These are phyloP conservation scores for Colletotrichum sp. DNA, from an alignment of 2,329 filamentous ascomycete species.

Conservation along the genomic window DNA sequence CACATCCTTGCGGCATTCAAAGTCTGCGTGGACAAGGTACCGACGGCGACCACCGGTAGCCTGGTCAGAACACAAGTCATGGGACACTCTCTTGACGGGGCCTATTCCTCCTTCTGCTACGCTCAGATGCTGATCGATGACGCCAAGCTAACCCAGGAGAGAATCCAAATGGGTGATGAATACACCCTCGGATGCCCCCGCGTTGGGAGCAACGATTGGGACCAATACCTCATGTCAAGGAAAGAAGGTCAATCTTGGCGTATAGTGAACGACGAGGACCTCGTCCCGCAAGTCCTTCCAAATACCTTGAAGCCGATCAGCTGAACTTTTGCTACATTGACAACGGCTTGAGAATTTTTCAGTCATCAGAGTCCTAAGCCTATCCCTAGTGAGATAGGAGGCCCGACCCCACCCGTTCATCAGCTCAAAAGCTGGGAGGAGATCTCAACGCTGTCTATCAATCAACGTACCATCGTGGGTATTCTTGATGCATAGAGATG, in stretches of 20 bases:
- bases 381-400: not conserved
- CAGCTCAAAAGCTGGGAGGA: not conserved
- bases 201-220: not conserved
- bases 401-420: not conserved
- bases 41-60: not conserved
- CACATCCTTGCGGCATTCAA: not conserved
- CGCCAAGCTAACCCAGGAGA: not conserved
- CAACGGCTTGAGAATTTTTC: not conserved
- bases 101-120: not conserved
- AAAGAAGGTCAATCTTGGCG: not conserved
- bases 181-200: not conserved
- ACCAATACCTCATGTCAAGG: not conserved
- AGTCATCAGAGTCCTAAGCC: not conserved
- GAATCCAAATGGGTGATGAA: fast-evolving
- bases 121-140: not conserved
- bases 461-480: not conserved
- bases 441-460: not conserved
- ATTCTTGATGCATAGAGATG: not conserved
- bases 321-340: not conserved
- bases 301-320: not conserved
- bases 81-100: not conserved
- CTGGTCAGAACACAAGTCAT: fast-evolving
- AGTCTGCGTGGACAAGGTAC: not conserved
- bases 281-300: not conserved
- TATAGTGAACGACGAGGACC: not conserved